phyloP scores from a whole-genome alignment of 345 rosid species.

The Durio zibethinus region DNA sequence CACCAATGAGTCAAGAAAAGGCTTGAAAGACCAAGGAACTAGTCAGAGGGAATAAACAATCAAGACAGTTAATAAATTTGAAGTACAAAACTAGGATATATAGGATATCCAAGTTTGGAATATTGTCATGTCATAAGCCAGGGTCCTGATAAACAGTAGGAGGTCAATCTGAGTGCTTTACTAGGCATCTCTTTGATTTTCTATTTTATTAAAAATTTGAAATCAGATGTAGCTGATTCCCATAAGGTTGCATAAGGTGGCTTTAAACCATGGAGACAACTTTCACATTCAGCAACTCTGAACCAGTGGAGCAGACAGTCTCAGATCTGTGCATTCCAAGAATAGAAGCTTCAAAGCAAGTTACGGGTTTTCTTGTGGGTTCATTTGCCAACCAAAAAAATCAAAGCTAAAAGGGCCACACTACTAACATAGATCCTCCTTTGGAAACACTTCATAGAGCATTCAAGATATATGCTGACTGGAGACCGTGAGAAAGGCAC shows the following conservation, averaged over 20 bases:
- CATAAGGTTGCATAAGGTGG: not conserved
- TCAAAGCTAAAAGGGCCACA: not conserved
- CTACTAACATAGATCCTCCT: not conserved
- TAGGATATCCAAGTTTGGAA: not conserved
- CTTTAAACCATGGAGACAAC: not conserved
- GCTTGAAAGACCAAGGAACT: not conserved
- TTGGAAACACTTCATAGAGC: not conserved
- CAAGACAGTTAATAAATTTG: not conserved
- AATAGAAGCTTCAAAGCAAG: conserved; percentile 1
- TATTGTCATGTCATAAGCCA: not conserved
- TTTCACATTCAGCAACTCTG: not conserved
- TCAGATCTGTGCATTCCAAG: not conserved
- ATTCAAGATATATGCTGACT: not conserved
- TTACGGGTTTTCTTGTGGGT: not conserved
- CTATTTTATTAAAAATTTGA: not conserved
- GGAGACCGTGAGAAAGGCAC: not conserved
- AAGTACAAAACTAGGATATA: not conserved
- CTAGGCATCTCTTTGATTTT: not conserved
- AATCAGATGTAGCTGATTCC: not conserved
- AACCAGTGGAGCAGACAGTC: not conserved
- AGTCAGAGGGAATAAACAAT: not conserved
- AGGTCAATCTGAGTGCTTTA: not conserved
- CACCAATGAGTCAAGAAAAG: not conserved
- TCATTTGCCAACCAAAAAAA: not conserved
- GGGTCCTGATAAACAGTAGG: not conserved